A percentile compares a stretch with the other conserved stretches of the same genome.
Evolutionary conservation across 192 early-diverging fungal genomes (phyloP).

Genomic region (Dissophora globulifera): DNA sequence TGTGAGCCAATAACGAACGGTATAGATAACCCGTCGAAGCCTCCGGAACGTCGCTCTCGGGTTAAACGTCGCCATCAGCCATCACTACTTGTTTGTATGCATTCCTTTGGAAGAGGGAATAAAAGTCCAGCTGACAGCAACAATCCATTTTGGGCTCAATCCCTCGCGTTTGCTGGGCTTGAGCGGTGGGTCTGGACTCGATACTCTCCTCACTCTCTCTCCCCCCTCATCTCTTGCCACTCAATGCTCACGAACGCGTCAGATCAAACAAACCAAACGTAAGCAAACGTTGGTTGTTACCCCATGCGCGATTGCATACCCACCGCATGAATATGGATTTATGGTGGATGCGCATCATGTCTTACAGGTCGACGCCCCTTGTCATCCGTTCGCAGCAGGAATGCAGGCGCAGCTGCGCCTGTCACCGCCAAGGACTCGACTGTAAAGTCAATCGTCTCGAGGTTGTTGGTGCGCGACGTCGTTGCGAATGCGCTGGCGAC

Average conservation of each 20-base stretch:
- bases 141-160: slow-evolving; percentile 11
- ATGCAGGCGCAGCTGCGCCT: slow-evolving; percentile 43
- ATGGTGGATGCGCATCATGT: too few relatives aligned
- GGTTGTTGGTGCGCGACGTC: slow-evolving; percentile 24
- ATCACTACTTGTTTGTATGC: not conserved
- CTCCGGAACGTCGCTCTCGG: too few relatives aligned
- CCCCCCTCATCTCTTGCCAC: too few relatives aligned
- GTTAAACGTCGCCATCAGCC: not conserved
- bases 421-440: slow-evolving; percentile 35
- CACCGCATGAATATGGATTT: too few relatives aligned
- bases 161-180: too few relatives aligned
- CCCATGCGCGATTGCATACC: too few relatives aligned
- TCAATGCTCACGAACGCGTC: not conserved
- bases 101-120: not conserved
- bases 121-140: slow-evolving; percentile 23
- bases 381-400: slow-evolving; percentile 36
- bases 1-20: too few relatives aligned
- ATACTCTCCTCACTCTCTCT: too few relatives aligned
- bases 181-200: too few relatives aligned
- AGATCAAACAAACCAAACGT: not conserved
- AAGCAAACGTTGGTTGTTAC: too few relatives aligned
- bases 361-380: slow-evolving; percentile 53
- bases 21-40: too few relatives aligned
- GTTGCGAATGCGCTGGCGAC: slow-evolving; percentile 28
- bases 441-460: slow-evolving; percentile 43